Percentiles rank a stretch among this genome's conserved stretches.
phyloP scores from a whole-genome alignment of 345 rosid genomes.

The Sonneratia alba region DNA sequence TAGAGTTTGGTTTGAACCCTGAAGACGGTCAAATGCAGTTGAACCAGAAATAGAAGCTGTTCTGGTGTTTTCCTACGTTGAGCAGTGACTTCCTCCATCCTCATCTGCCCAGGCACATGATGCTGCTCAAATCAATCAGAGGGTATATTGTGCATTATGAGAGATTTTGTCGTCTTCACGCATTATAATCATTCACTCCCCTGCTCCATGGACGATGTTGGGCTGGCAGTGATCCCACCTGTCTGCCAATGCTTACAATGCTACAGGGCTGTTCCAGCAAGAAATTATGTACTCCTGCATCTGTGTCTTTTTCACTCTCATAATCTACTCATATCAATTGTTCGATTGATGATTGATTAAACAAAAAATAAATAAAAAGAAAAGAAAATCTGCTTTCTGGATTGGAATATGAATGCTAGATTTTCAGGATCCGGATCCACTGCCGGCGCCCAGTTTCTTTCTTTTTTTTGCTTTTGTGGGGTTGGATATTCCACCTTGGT shows the following conservation, averaged over 20 bases:
- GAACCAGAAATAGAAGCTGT: neutral
- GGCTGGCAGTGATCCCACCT: conserved; percentile 2
- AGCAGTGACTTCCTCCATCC: neutral
- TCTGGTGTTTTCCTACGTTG: neutral
- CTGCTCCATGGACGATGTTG: neutral
- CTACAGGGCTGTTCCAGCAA: neutral
- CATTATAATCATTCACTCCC: neutral
- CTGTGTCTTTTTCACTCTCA: neutral
- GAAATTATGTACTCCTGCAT: neutral
- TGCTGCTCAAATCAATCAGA: neutral
- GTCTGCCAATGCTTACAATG: neutral
- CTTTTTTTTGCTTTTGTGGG: neutral
- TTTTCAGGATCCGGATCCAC: neutral
- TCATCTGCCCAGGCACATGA: neutral
- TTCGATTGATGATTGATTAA: neutral
- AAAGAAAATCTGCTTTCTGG: neutral
- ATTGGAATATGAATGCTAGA: neutral
- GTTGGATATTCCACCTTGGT: neutral
- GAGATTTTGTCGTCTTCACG: neutral
- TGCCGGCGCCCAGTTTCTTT: neutral
- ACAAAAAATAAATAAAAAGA: neutral
- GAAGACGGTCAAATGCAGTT: neutral
- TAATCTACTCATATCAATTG: neutral
- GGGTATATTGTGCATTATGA: neutral
- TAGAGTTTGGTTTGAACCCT: neutral